Conservation (phyloP, 2,329 filamentous ascomycete genomes). For the Whalleya microplaca region DNA sequence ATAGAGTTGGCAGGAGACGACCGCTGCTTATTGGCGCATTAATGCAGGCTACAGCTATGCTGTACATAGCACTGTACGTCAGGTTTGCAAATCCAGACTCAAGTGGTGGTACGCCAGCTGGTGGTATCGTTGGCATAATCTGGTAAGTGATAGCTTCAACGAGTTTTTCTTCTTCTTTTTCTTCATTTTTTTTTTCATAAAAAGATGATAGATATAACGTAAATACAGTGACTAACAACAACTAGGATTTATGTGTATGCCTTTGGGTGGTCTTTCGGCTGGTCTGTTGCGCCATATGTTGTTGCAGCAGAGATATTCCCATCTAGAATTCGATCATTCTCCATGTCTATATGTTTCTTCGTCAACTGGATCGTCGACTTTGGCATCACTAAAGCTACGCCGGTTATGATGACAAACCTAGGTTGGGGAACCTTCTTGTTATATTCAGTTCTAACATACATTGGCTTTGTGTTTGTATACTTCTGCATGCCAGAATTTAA, state of each 20-base stretch:
- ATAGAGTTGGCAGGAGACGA: slow-evolving; percentile 37
- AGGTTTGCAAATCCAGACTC: slow-evolving; percentile 38
- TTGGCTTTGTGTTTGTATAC: slow-evolving; percentile 40
- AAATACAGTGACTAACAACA: slow-evolving; percentile 10
- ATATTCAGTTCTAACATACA: slow-evolving; percentile 41
- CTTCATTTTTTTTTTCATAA: too few species aligned
- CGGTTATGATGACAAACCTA: slow-evolving; percentile 40
- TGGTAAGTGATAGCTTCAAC: slow-evolving; percentile 26
- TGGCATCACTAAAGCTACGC: background rate
- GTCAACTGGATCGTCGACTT: slow-evolving; percentile 39
- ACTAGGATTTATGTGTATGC: slow-evolving; percentile 26
- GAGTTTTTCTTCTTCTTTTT: too few species aligned
- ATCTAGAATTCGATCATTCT: slow-evolving; percentile 36
- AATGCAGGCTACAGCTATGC: slow-evolving; percentile 37
- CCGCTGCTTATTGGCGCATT: slow-evolving; percentile 37
- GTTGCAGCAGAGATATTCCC: slow-evolving; percentile 41
- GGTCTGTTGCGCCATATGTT: slow-evolving; percentile 28
- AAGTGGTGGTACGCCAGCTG: slow-evolving; percentile 40
- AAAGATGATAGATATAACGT: too few species aligned
- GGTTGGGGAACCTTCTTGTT: slow-evolving; percentile 42
- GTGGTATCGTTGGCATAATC: slow-evolving; percentile 46
- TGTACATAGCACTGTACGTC: slow-evolving; percentile 41
- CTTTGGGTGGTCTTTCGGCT: slow-evolving; percentile 34
- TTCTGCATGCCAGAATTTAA: slow-evolving; percentile 51
- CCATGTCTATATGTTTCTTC: slow-evolving; percentile 35